Conservation (phyloP, 2,329 filamentous ascomycete species). For the Talaromyces sp. region DNA sequence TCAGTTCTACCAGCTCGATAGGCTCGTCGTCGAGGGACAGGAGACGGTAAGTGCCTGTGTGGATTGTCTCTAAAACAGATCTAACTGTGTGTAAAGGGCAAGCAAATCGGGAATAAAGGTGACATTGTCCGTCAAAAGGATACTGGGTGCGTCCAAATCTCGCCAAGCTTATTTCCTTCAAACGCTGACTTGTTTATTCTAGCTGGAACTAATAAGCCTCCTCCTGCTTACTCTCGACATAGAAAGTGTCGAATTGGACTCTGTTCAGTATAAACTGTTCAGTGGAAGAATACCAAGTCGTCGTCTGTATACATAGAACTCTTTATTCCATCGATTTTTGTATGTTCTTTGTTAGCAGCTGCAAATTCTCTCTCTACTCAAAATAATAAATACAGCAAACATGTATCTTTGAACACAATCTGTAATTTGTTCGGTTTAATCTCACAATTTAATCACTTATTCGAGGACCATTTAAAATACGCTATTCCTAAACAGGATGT, state of each 20-base stretch:
- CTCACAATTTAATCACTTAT: neutral
- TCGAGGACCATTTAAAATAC: neutral
- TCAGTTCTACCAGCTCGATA: slow-evolving; percentile 89
- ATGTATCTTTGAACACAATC: neutral
- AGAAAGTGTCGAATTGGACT: too few relatives aligned
- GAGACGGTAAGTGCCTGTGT: slow-evolving; percentile 59
- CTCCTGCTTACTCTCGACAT: neutral
- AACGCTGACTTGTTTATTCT: slow-evolving; percentile 5
- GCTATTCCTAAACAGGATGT: slow-evolving; percentile 7
- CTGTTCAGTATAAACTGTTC: neutral
- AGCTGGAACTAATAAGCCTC: slow-evolving; percentile 12
- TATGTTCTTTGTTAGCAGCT: neutral
- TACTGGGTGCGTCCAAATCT: slow-evolving; percentile 56
- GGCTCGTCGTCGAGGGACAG: slow-evolving; percentile 85
- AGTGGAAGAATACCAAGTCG: neutral
- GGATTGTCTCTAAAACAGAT: slow-evolving; percentile 13
- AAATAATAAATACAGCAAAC: neutral
- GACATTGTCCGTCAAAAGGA: slow-evolving; percentile 71
- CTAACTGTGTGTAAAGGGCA: slow-evolving; percentile 49
- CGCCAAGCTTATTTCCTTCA: neutral
- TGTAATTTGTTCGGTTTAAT: neutral
- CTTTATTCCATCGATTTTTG: neutral
- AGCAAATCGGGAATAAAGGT: slow-evolving; percentile 60
- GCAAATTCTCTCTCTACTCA: neutral
- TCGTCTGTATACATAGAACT: neutral